Evolutionary conservation across 331 rosid species (phyloP).

Genomic region (Arachis monticola): DNA sequence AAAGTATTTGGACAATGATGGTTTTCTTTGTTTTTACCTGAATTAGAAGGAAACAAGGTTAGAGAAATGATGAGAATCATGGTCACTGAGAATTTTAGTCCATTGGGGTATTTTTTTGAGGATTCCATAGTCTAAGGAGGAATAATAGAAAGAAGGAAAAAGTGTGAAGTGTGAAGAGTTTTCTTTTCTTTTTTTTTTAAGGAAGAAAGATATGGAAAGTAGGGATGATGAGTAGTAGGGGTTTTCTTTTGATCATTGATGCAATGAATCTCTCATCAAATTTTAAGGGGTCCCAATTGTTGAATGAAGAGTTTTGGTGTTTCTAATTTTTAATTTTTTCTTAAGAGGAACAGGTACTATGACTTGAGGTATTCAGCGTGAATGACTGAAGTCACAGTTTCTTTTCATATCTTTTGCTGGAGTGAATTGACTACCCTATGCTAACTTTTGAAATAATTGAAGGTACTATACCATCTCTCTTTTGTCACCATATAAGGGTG

Average conservation of each 20-base stretch:
- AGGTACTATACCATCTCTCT: slow-evolving; percentile 46
- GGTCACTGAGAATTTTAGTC: slow-evolving; percentile 47
- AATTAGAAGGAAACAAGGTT: slow-evolving; percentile 51
- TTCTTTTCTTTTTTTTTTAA: neutral
- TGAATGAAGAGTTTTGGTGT: slow-evolving; percentile 5
- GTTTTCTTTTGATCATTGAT: slow-evolving; percentile 31
- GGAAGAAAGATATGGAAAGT: slow-evolving; percentile 26
- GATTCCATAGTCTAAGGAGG: slow-evolving; percentile 46
- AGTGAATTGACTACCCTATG: slow-evolving; percentile 61
- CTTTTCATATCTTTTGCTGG: slow-evolving; percentile 49
- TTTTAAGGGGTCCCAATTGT: slow-evolving; percentile 25
- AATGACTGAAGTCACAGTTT: slow-evolving; percentile 53
- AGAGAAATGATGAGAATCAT: slow-evolving; percentile 53
- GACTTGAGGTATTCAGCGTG: slow-evolving; percentile 51
- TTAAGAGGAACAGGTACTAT: slow-evolving; percentile 39
- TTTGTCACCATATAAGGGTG: slow-evolving; percentile 51
- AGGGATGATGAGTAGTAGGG: neutral
- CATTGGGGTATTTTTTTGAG: slow-evolving; percentile 31
- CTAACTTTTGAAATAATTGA: slow-evolving; percentile 56
- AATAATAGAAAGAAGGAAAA: slow-evolving; percentile 8
- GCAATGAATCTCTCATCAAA: slow-evolving; percentile 22
- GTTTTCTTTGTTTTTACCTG: slow-evolving; percentile 54
- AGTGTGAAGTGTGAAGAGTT: slow-evolving; percentile 4
- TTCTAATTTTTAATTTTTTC: neutral
- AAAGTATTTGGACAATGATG: slow-evolving; percentile 34